Conservation (phyloP, 202 grass and related monocot genomes). For the Miscanthus sacchariflorus region DNA sequence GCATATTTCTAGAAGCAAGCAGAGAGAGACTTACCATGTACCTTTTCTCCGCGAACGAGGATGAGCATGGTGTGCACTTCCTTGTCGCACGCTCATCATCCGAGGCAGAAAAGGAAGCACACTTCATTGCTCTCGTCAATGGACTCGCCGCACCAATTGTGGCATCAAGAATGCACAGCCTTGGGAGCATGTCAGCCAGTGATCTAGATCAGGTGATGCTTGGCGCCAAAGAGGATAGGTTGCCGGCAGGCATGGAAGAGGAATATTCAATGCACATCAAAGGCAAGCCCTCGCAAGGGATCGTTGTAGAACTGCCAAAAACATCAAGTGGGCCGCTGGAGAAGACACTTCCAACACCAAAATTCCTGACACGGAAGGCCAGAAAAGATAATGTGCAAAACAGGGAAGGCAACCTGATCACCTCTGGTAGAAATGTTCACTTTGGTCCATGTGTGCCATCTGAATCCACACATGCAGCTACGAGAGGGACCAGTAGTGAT, state of each 20-base stretch:
- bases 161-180: slow-evolving; percentile 17
- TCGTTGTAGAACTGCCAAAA: slow-evolving; percentile 4
- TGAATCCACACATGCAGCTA: slow-evolving; percentile 43
- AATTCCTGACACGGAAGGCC: slow-evolving; percentile 20
- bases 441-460: slow-evolving; percentile 50
- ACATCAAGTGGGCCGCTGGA: slow-evolving; percentile 3
- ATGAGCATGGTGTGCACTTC: slow-evolving; percentile 52
- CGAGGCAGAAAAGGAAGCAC: slow-evolving; percentile 58
- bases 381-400: slow-evolving; percentile 37
- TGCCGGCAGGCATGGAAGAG: background rate
- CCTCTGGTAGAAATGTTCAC: slow-evolving; percentile 41
- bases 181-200: slow-evolving; percentile 39
- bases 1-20: slow-evolving; percentile 50
- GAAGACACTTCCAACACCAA: slow-evolving; percentile 38
- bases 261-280: slow-evolving; percentile 24
- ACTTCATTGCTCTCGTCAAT: slow-evolving; percentile 78
- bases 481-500: background rate
- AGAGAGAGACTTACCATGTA: slow-evolving; percentile 74
- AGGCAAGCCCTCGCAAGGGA: slow-evolving; percentile 35
- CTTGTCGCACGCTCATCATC: slow-evolving; percentile 34
- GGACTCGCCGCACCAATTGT: slow-evolving; percentile 40
- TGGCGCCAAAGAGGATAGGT: slow-evolving; percentile 40
- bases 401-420: slow-evolving; percentile 23
- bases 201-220: slow-evolving; percentile 53
- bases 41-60: slow-evolving; percentile 67